Base-by-base conservation (phyloP, 2,329 filamentous ascomycete genomes). In the Orbilia ellipsospora region DNA sequence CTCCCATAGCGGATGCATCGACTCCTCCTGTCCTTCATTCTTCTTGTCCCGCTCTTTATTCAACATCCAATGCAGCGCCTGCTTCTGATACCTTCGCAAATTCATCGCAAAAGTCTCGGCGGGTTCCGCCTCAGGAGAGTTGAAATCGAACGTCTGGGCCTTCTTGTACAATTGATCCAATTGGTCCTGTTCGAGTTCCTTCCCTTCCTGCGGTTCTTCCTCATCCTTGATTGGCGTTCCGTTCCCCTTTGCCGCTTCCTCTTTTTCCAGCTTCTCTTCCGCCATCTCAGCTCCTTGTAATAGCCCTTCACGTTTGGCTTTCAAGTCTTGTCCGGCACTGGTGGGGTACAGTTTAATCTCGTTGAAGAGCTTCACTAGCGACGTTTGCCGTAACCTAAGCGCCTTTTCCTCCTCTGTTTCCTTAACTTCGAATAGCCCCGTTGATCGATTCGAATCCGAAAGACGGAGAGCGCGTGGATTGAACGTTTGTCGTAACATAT, bases 1-100 rank as follows among this genome's bases (percentile, higher is more conserved):
- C 83, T 99, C 95, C 95, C 95, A 99, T 0, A 99, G 83, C 0
- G 95, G 95, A 82, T 99, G 94, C 92, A 99, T 97, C 0, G 93
- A 97, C 2, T 85, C 85, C 79, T 94, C 89, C 65, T 89, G 88
- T 44, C 85, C 82, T 28, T 89, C 87, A 10, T 88, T 87, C 78
- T 89, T 90, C 77, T 91, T 87, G 77, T 96, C 89, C 7, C 79
- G 69, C 81, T 99, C 95, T 81, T 98, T 98, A 3, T 90, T 87
- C 77, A 98, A 86, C 93, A 99, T 97, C 95, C 95, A 99, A 81
- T 97, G 86, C 4, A 99, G 83, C 0, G 95, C 93, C 82, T 99
- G 95, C 80, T 93, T 97, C 81, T 99, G 95, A 79, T 99, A 99
- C 61, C 92, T 93, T 2, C 95, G 89, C 28, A 99, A 85, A 44